Evolutionary conservation across 169 alveolate genomes (phyloP).

Genomic region (Cryptosporidium parvum): DNA sequence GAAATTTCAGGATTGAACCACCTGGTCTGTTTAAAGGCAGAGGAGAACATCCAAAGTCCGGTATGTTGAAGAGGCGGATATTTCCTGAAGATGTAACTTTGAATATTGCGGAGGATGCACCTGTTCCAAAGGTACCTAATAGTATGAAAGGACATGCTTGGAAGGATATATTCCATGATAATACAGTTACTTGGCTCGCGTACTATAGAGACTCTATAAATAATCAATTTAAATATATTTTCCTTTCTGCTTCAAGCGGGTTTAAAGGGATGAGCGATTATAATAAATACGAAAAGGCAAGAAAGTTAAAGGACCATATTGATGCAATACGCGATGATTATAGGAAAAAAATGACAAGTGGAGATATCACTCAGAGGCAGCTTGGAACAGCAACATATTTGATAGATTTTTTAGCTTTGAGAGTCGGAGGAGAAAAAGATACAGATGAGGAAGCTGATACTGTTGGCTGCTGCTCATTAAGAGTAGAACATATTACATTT

Average conservation of each 20-base stretch:
- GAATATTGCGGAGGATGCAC: constrained; percentile 94
- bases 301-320: constrained; percentile 90
- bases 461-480: constrained; percentile 98
- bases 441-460: constrained; percentile 99
- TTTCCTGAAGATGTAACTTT: constrained; percentile 95
- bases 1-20: constrained; percentile 95
- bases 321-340: constrained; percentile 92
- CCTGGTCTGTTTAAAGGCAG: constrained; percentile 99
- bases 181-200: constrained; percentile 97
- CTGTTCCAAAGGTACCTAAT: constrained; percentile 93
- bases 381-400: constrained; percentile 98
- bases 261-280: constrained; percentile 96
- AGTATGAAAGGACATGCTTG: constrained; percentile 96
- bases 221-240: constrained; percentile 93
- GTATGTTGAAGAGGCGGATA: constrained; percentile 89
- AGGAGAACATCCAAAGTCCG: constrained; percentile 99
- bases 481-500: constrained; percentile 95
- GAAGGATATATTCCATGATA: constrained; percentile 96
- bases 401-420: constrained; percentile 97
- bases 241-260: constrained; percentile 94
- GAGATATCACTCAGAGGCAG: constrained; percentile 89
- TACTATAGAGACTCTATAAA: constrained; percentile 93
- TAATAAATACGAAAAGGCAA: constrained; percentile 96
- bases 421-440: constrained; percentile 99
- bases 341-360: constrained; percentile 86